phyloP scores from a whole-genome alignment of 257 asterid species.

The Solanum rostratum region DNA sequence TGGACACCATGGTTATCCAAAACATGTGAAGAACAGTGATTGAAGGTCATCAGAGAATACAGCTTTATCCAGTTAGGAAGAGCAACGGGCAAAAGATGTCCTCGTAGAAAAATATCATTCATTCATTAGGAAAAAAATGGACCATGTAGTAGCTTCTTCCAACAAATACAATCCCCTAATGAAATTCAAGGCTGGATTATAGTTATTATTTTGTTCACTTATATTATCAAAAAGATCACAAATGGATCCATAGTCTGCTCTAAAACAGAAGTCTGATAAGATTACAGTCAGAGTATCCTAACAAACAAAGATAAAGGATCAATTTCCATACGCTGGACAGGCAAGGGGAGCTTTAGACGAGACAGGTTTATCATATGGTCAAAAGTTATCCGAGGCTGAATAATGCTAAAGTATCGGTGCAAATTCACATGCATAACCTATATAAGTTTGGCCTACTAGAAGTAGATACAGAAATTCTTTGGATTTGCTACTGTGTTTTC shows the following conservation, averaged over 20 bases:
- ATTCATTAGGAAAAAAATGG: background rate
- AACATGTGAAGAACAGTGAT: background rate
- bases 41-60: background rate
- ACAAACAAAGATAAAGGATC: background rate
- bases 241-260: background rate
- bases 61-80: background rate
- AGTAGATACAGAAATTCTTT: background rate
- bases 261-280: background rate
- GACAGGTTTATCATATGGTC: background rate
- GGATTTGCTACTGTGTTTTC: background rate
- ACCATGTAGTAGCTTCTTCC: background rate
- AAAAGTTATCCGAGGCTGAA: background rate
- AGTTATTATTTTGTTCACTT: background rate
- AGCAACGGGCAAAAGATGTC: background rate
- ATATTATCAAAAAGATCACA: background rate
- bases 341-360: background rate
- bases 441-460: background rate
- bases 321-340: background rate
- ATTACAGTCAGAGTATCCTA: background rate
- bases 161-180: background rate
- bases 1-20: no score
- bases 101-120: background rate
- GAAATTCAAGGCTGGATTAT: background rate
- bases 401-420: background rate
- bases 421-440: background rate